A percentile compares a stretch with the other conserved stretches of the same genome.
Evolutionary conservation across 164 flowering plant species (phyloP).

Genomic region (Berberis thunbergii): DNA sequence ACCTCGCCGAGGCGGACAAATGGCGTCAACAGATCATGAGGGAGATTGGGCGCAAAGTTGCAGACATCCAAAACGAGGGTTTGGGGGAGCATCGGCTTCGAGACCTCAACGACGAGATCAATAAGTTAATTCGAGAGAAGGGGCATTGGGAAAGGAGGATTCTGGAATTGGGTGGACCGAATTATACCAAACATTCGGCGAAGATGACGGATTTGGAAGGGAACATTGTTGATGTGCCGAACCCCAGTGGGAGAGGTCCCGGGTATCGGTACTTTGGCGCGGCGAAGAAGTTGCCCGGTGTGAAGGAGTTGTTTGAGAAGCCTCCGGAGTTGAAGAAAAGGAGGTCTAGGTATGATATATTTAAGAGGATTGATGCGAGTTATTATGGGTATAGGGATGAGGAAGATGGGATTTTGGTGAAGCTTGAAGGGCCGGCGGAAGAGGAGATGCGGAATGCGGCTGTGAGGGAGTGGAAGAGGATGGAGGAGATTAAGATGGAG

Average conservation of each 20-base stretch:
- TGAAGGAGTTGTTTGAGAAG: constrained; percentile 79
- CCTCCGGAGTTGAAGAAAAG: constrained; percentile 80
- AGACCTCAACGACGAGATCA: constrained; percentile 90
- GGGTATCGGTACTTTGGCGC: constrained; percentile 93
- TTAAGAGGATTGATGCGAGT: constrained; percentile 83
- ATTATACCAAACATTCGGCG: constrained; percentile 7
- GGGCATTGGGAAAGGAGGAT: constrained; percentile 85
- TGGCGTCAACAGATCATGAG: constrained; percentile 97
- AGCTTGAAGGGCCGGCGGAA: no score
- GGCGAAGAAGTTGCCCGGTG: constrained; percentile 88
- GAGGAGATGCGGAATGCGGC: no score
- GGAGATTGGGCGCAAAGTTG: constrained; percentile 86
- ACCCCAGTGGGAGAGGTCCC: constrained; percentile 86
- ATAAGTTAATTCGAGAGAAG: constrained; percentile 80
- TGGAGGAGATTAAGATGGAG: no score
- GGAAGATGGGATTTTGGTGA: constrained; percentile 46
- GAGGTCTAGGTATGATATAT: constrained; percentile 77
- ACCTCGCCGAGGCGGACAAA: constrained; percentile 71
- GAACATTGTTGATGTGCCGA: constrained; percentile 26
- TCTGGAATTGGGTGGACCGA: constrained; percentile 78
- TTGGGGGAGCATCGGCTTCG: constrained; percentile 84
- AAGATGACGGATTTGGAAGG: background rate
- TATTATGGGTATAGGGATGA: constrained; percentile 91
- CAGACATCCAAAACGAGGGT: constrained; percentile 92
- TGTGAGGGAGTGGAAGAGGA: background rate